Conservation (phyloP, 2,329 filamentous ascomycete genomes). For the Cryphonectria radicalis region DNA sequence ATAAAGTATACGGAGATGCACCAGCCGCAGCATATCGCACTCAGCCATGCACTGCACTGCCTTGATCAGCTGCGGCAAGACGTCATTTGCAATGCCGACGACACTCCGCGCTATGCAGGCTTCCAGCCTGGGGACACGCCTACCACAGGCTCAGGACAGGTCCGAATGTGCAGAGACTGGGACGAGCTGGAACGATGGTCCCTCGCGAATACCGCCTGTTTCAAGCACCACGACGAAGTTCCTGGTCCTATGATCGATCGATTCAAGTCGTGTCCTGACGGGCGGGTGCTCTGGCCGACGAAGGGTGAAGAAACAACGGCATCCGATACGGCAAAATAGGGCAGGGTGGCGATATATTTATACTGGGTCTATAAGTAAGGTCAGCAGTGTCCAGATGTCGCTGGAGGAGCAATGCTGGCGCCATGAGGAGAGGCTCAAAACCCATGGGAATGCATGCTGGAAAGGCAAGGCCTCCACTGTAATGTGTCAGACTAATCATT, state of each 20-base stretch:
- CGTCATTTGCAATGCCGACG: constrained; percentile 39
- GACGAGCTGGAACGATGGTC: constrained; percentile 33
- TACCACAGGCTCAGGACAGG: constrained; percentile 32
- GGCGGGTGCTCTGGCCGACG: constrained; percentile 2
- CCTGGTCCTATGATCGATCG: neutral
- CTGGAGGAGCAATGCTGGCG: no score
- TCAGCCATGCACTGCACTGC: constrained; percentile 32
- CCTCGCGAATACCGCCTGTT: neutral
- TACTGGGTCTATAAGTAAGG: no score
- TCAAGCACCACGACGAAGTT: neutral
- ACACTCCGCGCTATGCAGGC: constrained; percentile 33
- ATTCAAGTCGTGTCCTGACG: neutral
- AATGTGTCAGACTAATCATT: no score
- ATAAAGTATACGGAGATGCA: neutral
- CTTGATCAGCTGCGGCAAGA: constrained; percentile 36
- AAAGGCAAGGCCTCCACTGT: no score
- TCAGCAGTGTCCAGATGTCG: no score
- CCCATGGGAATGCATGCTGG: no score
- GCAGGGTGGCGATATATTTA: no score
- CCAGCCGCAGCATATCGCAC: neutral
- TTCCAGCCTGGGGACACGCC: constrained; percentile 31
- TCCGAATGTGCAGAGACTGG: constrained; percentile 37
- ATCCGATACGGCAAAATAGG: no score
- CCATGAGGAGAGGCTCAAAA: no score
- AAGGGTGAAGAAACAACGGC: neutral